These are phyloP conservation scores for Phytopythium delawarense DNA, from an alignment of 352 stramenopile genomes.

Conservation along the genomic window DNA sequence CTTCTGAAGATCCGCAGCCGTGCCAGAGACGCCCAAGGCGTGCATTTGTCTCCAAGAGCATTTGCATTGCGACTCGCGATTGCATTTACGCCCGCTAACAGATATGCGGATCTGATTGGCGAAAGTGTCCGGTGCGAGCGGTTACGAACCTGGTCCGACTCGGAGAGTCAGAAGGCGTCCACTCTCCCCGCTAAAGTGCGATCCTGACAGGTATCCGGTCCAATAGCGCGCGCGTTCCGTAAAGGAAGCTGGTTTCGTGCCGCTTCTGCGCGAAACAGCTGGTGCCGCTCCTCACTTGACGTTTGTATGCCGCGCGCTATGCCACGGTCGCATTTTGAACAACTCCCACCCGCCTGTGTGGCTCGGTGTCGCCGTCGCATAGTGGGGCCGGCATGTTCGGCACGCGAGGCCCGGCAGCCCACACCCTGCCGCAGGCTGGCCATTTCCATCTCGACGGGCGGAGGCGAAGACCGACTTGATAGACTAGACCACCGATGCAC, in stretches of 20 bases:
- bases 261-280: background rate
- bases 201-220: background rate
- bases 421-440: background rate
- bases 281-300: background rate
- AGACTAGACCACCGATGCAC: constrained; percentile 5
- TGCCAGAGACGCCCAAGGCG: no score
- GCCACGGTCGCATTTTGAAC: no score
- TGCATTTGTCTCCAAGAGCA: no score
- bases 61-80: no score
- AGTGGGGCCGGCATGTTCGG: background rate
- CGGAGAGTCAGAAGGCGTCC: background rate
- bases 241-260: background rate
- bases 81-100: no score
- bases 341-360: no score
- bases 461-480: constrained; percentile 22
- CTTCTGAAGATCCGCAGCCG: no score
- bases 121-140: no score
- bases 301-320: no score
- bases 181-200: background rate
- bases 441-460: constrained; percentile 31
- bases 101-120: no score
- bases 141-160: background rate
- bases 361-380: background rate
- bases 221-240: background rate
- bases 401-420: no score